Percentiles rank a stretch among this genome's conserved stretches.
Evolutionary conservation across 2,329 filamentous ascomycete species (phyloP).

Genomic region (Ophiostoma montium): DNA sequence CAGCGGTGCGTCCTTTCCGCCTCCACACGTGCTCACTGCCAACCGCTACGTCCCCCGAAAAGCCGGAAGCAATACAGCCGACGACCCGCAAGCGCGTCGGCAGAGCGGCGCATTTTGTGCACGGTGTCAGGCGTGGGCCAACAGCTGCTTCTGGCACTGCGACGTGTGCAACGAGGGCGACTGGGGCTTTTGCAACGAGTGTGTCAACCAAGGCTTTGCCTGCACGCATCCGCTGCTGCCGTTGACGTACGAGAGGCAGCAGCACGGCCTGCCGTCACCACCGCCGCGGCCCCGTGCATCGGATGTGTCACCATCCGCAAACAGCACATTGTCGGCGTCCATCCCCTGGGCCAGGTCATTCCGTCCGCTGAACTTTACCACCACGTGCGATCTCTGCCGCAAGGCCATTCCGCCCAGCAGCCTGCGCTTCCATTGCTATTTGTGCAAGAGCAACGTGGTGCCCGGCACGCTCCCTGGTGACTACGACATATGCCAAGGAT

Average conservation of each 20-base stretch:
- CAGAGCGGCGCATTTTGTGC: slow-evolving; percentile 78
- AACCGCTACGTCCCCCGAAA: slow-evolving; percentile 39
- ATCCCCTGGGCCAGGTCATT: slow-evolving; percentile 39
- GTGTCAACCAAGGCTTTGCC: slow-evolving; percentile 66
- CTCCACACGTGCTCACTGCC: slow-evolving; percentile 43
- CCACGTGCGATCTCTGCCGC: slow-evolving; percentile 66
- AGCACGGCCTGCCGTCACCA: slow-evolving; percentile 12
- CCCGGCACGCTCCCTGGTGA: slow-evolving; percentile 47
- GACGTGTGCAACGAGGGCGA: slow-evolving; percentile 77
- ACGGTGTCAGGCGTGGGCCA: slow-evolving; percentile 56
- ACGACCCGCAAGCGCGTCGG: slow-evolving; percentile 53
- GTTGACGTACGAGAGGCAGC: slow-evolving; percentile 34
- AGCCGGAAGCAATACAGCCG: slow-evolving; percentile 30
- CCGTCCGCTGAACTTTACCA: slow-evolving; percentile 56
- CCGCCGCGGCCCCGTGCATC: slow-evolving; percentile 23
- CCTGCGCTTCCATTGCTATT: slow-evolving; percentile 66
- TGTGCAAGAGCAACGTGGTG: slow-evolving; percentile 44
- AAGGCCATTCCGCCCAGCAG: slow-evolving; percentile 55
- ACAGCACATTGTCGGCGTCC: slow-evolving; percentile 18
- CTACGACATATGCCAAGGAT: slow-evolving; percentile 71
- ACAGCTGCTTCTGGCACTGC: slow-evolving; percentile 84
- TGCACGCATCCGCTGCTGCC: slow-evolving; percentile 76
- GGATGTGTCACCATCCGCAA: slow-evolving; percentile 24
- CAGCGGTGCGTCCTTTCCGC: slow-evolving; percentile 17
- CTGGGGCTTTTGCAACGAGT: slow-evolving; percentile 86